These are phyloP conservation scores for Herpetomonas tarakana DNA, from an alignment of 208 protist genomes.

Conservation along the genomic window DNA sequence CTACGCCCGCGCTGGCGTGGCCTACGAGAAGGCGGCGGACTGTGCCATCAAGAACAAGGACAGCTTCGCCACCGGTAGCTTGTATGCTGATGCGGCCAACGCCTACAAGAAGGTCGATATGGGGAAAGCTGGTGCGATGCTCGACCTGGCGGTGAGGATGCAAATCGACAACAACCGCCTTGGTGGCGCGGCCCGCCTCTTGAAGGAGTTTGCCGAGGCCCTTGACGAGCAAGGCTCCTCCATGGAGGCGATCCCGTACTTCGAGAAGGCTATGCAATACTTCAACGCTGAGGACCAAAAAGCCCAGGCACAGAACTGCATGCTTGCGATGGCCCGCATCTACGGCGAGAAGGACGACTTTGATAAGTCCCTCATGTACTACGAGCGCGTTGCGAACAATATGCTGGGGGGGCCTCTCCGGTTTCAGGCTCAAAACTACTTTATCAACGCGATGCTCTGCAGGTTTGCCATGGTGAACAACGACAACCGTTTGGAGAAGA, in stretches of 20 bases:
- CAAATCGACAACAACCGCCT: slow-evolving; percentile 79
- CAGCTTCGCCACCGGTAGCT: slow-evolving; percentile 21
- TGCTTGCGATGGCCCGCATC: slow-evolving; percentile 76
- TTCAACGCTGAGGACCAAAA: slow-evolving; percentile 82
- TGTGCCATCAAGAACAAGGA: slow-evolving; percentile 69
- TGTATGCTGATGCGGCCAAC: slow-evolving; percentile 58
- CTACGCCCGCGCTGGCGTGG: slow-evolving; percentile 68
- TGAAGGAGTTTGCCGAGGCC: slow-evolving; percentile 71
- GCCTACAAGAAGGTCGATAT: slow-evolving; percentile 63
- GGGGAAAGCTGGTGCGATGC: slow-evolving; percentile 45
- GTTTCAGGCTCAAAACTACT: slow-evolving; percentile 87
- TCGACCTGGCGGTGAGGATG: slow-evolving; percentile 62
- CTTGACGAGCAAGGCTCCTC: slow-evolving; percentile 44
- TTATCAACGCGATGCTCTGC: slow-evolving; percentile 79
- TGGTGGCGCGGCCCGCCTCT: slow-evolving; percentile 46
- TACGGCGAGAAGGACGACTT: slow-evolving; percentile 75
- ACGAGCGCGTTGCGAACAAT: slow-evolving; percentile 65
- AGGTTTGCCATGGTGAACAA: slow-evolving; percentile 68
- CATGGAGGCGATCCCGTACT: slow-evolving; percentile 70
- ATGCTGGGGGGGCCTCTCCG: slow-evolving; percentile 78
- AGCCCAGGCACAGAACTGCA: slow-evolving; percentile 70
- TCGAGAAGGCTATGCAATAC: slow-evolving; percentile 78
- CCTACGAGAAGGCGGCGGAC: slow-evolving; percentile 63
- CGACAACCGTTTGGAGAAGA: slow-evolving; percentile 69
- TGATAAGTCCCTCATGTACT: slow-evolving; percentile 77